Conservation (phyloP, 345 rosid genomes). For the Isatis tinctoria region DNA sequence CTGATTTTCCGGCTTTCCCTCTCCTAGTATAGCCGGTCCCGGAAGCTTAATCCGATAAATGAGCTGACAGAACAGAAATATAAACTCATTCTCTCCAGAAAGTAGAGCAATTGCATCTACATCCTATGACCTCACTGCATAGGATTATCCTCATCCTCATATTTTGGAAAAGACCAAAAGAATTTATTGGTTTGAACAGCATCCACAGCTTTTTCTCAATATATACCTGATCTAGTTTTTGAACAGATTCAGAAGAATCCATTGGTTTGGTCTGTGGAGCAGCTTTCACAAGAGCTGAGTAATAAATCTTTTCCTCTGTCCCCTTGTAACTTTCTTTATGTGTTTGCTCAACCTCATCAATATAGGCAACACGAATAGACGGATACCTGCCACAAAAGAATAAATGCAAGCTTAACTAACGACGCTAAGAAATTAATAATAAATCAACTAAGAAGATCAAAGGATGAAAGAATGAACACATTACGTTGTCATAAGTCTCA, state of each 20-base stretch:
- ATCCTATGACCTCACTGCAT: neutral
- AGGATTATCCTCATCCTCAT: neutral
- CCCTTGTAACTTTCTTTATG: conserved; percentile 47
- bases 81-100: conserved; percentile 17
- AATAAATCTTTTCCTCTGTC: conserved; percentile 59
- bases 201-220: neutral
- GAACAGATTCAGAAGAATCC: conserved; percentile 66
- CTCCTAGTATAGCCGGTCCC: conserved; percentile 55
- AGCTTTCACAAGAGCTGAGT: conserved; percentile 71
- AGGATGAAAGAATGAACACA: conserved; percentile 12
- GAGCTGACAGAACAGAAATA: conserved; percentile 32
- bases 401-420: neutral
- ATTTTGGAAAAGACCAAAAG: neutral
- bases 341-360: conserved; percentile 72
- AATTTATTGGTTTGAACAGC: neutral
- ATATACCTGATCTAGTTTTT: conserved; percentile 64
- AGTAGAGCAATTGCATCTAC: neutral
- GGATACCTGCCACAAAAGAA: conserved; percentile 46
- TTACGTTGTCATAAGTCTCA: conserved; percentile 74
- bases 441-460: neutral
- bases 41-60: conserved; percentile 62
- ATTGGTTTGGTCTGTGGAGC: conserved; percentile 55
- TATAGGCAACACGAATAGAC: conserved; percentile 70
- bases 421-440: neutral
- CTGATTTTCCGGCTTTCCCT: conserved; percentile 66